These are phyloP conservation scores for Raffaelea albimanens DNA, from an alignment of 2,329 filamentous ascomycete genomes.

Conservation along the genomic window DNA sequence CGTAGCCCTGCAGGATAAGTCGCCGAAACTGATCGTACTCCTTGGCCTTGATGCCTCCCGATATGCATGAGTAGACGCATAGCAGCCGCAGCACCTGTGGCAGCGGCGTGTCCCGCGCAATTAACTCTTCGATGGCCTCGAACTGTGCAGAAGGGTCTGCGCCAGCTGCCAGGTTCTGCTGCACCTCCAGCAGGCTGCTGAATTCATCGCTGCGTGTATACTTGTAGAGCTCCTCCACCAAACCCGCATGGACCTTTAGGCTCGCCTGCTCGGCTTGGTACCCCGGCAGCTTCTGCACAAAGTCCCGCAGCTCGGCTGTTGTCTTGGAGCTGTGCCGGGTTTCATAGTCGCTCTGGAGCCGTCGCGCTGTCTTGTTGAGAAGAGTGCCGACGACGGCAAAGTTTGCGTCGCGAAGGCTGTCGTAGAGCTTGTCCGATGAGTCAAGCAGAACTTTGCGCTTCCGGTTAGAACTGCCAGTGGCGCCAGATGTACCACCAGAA, in stretches of 20 bases:
- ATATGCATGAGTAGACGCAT: constrained; percentile 85
- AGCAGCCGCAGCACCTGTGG: constrained; percentile 74
- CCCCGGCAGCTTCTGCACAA: constrained; percentile 84
- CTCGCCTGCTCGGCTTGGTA: constrained; percentile 92
- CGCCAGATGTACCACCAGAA: constrained; percentile 16
- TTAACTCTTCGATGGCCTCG: constrained; percentile 88
- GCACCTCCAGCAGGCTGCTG: constrained; percentile 78
- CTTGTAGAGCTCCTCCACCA: constrained; percentile 94
- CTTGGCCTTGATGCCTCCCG: constrained; percentile 76
- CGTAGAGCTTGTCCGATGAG: constrained; percentile 79
- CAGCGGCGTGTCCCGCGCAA: constrained; percentile 74
- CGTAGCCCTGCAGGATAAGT: constrained; percentile 83
- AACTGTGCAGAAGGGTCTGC: constrained; percentile 83
- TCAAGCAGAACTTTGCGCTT: constrained; percentile 88
- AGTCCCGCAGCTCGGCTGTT: constrained; percentile 83
- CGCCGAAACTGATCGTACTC: constrained; percentile 87
- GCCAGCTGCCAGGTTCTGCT: constrained; percentile 89
- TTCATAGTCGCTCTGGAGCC: constrained; percentile 79
- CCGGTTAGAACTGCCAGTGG: constrained; percentile 45
- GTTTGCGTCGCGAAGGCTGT: constrained; percentile 81
- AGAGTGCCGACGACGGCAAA: constrained; percentile 88
- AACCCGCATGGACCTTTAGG: constrained; percentile 80
- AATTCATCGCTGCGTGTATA: constrained; percentile 85
- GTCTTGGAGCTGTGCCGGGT: constrained; percentile 78
- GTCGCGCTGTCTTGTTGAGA: constrained; percentile 81